Evolutionary conservation across 768 basidiomycete genomes (phyloP), one percentile per base, ranked within the genome.

Genomic region (Neoboletus magnificus): DNA sequence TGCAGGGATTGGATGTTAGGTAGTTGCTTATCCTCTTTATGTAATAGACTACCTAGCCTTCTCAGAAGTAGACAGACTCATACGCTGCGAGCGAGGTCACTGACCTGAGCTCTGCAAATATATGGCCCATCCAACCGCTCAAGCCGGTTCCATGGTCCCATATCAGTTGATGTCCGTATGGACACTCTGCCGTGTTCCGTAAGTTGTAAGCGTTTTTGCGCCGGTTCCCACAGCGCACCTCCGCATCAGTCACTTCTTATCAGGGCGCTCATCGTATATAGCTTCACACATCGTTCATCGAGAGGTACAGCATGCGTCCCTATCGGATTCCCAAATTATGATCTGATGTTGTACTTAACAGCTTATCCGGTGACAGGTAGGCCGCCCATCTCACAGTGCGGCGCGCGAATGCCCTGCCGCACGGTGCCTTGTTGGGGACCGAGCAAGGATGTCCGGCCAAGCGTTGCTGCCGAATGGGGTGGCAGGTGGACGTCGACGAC

Each of bases 1-100:
- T 87, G 83, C 84, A 86, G 85, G 86, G 84, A 81, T 67, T 64
- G 59, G 65, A 69, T 72, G 76, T 76, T 75, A 52, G 60, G 62
- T 61, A 58, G 50, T 68, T 72, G 60, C 69, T 73, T 73, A 66
- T 66, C 73, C 66, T 64, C 67, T 70, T 81, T 81, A 78, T 72
- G 77, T 81, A 78, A 77, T 10, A 43, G 15, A 25, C 42, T 25
- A 9, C 39, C 54, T 50, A 27, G 39, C 51, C 58, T 62, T 56
- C 59, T 53, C 40, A 48, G 44, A 54, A 52, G 48, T 41, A 50
- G 9, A 16, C 10, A 5, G 36, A 27, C 49, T 46, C 27, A 22
- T 33, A 12, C 29, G 15, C 45, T 33, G 30, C 27, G n/a, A 4
- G 18, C 45, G 37, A 32, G 48, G 20, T 22, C 50, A 18, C 50